Percentiles rank a stretch among this genome's conserved stretches.
Conservation (phyloP, 2,329 filamentous ascomycete species). For the Phaeosphaeria sp. region DNA sequence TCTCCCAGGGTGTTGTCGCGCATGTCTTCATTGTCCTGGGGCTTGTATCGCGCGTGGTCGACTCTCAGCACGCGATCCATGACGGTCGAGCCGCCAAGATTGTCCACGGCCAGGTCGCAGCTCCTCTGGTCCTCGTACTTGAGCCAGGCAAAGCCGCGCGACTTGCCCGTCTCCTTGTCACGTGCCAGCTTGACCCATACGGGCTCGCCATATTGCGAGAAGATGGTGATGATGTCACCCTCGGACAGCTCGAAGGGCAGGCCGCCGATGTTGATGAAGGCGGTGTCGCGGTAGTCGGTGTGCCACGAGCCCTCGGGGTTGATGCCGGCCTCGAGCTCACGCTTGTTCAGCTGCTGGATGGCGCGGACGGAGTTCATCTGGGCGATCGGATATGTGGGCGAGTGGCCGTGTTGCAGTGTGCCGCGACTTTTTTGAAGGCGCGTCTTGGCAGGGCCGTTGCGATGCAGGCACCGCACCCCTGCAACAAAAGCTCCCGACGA, state of each 20-base stretch:
- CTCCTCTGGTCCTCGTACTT: slow-evolving; percentile 99
- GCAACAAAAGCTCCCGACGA: slow-evolving; percentile 34
- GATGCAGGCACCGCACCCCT: slow-evolving; percentile 23
- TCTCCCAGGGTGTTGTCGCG: slow-evolving; percentile 67
- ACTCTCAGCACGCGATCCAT: slow-evolving; percentile 82
- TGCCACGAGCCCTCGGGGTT: slow-evolving; percentile 92
- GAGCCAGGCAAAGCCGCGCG: slow-evolving; percentile 90
- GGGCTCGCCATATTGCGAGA: slow-evolving; percentile 95
- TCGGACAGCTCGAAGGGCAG: slow-evolving; percentile 91
- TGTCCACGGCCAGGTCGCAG: slow-evolving; percentile 94
- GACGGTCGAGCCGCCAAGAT: slow-evolving; percentile 85
- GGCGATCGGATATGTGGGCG: too few relatives aligned
- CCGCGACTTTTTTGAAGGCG: slow-evolving; percentile 15
- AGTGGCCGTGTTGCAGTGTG: too few relatives aligned
- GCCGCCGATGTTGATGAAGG: slow-evolving; percentile 94
- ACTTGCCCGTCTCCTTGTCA: slow-evolving; percentile 96
- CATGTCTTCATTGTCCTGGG: slow-evolving; percentile 74
- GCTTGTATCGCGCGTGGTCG: slow-evolving; percentile 92
- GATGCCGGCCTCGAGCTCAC: slow-evolving; percentile 89
- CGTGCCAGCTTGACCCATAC: slow-evolving; percentile 90
- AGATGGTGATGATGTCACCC: slow-evolving; percentile 94
- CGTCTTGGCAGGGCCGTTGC: slow-evolving; percentile 33
- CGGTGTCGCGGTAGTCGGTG: slow-evolving; percentile 95
- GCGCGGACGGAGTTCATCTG: slow-evolving; percentile 93
- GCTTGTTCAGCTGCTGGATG: slow-evolving; percentile 91